Conservation (phyloP, 1,139 yeast species). For the Debaryomyces singareniensis region DNA sequence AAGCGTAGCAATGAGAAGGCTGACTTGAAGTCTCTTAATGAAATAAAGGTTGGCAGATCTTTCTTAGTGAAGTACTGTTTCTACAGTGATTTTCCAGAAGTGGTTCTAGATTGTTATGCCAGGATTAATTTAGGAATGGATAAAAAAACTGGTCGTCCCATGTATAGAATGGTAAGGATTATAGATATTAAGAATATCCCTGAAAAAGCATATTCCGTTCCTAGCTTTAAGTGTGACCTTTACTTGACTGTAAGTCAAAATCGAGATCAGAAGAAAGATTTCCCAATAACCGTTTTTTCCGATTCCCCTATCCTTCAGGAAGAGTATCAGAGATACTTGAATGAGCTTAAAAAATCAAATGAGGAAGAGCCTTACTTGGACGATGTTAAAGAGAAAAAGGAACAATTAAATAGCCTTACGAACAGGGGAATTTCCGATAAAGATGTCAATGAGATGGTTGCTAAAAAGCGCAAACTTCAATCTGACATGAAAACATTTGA, state of each 20-base stretch:
- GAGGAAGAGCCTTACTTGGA: slow-evolving; percentile 58
- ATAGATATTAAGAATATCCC: slow-evolving; percentile 50
- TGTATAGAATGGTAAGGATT: slow-evolving; percentile 80
- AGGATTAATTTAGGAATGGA: slow-evolving; percentile 75
- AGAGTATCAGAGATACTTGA: slow-evolving; percentile 68
- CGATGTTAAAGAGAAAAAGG: slow-evolving; percentile 59
- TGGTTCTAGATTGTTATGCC: slow-evolving; percentile 69
- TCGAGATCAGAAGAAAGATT: slow-evolving; percentile 56
- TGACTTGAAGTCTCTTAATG: slow-evolving; percentile 56
- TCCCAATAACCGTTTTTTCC: slow-evolving; percentile 73
- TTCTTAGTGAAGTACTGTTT: slow-evolving; percentile 70
- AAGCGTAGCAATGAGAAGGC: slow-evolving; percentile 29
- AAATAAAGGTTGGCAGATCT: slow-evolving; percentile 69
- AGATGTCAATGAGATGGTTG: slow-evolving; percentile 76
- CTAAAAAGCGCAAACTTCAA: slow-evolving; percentile 55
- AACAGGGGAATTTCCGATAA: slow-evolving; percentile 63
- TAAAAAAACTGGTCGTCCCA: slow-evolving; percentile 53
- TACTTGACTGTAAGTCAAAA: slow-evolving; percentile 66
- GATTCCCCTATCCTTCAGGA: slow-evolving; percentile 63
- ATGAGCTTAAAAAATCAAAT: slow-evolving; percentile 54
- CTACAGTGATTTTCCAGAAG: slow-evolving; percentile 71
- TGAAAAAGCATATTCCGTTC: slow-evolving; percentile 54
- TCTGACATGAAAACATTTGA: slow-evolving; percentile 55
- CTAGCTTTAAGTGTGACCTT: slow-evolving; percentile 50
- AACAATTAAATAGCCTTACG: slow-evolving; percentile 56